Conservation (phyloP, 2,329 filamentous ascomycete species). For the Alternaria brassicae region DNA sequence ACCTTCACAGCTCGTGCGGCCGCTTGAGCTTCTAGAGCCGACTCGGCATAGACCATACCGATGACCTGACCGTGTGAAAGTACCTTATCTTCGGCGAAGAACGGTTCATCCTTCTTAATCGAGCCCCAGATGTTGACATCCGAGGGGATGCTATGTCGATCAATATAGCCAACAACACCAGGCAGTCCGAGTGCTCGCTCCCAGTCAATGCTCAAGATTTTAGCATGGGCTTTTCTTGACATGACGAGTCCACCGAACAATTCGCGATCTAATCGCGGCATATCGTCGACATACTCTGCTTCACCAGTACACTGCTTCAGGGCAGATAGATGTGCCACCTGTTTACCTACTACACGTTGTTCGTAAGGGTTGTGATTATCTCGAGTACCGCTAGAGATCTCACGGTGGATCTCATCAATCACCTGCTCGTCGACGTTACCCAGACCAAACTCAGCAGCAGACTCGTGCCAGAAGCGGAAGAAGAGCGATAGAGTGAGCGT, state of each 20-base stretch:
- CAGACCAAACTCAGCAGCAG: constrained; percentile 68
- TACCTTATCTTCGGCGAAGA: constrained; percentile 89
- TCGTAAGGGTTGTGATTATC: constrained; percentile 81
- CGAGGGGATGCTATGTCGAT: constrained; percentile 79
- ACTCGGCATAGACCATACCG: constrained; percentile 82
- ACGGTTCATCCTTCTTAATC: constrained; percentile 79
- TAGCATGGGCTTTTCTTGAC: constrained; percentile 86
- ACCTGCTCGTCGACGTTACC: constrained; percentile 71
- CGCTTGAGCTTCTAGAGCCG: constrained; percentile 76
- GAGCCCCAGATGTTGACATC: constrained; percentile 91
- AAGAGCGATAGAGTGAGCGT: constrained; percentile 90
- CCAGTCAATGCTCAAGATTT: constrained; percentile 79
- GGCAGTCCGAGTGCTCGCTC: constrained; percentile 80
- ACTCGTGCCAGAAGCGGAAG: constrained; percentile 95
- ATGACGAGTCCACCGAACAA: constrained; percentile 86
- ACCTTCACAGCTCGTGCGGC: constrained; percentile 84
- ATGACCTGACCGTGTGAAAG: constrained; percentile 89
- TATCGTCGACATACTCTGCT: constrained; percentile 94
- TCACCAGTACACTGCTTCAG: constrained; percentile 92
- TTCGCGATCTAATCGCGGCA: constrained; percentile 82
- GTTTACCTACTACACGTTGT: constrained; percentile 81
- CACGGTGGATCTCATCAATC: constrained; percentile 80
- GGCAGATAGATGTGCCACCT: constrained; percentile 84
- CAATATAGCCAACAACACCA: constrained; percentile 83
- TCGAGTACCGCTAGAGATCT: constrained; percentile 77